Conservation (phyloP, 164 flowering plant species). For the Stephania japonica region DNA sequence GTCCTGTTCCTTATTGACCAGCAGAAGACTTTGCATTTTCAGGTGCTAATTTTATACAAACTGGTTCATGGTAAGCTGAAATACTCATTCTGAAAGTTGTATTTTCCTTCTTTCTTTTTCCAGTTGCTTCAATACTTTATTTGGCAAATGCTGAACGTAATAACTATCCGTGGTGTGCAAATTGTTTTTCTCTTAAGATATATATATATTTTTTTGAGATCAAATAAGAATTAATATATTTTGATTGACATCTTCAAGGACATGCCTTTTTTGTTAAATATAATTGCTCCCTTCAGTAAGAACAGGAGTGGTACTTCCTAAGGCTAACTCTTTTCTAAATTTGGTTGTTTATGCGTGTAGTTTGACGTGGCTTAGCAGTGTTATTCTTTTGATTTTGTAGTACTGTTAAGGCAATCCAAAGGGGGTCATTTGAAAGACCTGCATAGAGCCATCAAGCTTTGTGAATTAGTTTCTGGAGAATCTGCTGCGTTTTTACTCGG, state of each 20-base stretch:
- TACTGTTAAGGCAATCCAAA: conserved; percentile 69
- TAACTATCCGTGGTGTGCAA: not conserved
- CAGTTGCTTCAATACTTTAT: not conserved
- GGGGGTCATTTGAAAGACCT: conserved; percentile 79
- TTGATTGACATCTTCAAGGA: not conserved
- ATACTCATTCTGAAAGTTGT: too few relatives aligned
- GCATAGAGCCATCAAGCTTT: conserved; percentile 75
- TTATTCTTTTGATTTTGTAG: conserved; percentile 22
- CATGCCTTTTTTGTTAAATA: not conserved
- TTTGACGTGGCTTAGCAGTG: not conserved
- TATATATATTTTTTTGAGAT: too few relatives aligned
- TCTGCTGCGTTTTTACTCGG: conserved; percentile 53
- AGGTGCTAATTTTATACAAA: conserved; percentile 89
- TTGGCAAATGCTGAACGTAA: not conserved
- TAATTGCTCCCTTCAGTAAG: not conserved
- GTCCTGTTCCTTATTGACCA: conserved; percentile 83
- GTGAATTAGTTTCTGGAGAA: conserved; percentile 69
- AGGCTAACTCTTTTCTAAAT: not conserved
- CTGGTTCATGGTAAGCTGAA: conserved; percentile 85
- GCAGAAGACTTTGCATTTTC: conserved; percentile 94
- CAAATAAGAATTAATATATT: not conserved
- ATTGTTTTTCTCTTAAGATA: not conserved
- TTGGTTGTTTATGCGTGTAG: not conserved
- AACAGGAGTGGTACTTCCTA: not conserved
- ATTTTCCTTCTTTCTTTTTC: too few relatives aligned